Evolutionary conservation across 768 basidiomycete genomes (phyloP).

Genomic region (Kondoa subrosea): DNA sequence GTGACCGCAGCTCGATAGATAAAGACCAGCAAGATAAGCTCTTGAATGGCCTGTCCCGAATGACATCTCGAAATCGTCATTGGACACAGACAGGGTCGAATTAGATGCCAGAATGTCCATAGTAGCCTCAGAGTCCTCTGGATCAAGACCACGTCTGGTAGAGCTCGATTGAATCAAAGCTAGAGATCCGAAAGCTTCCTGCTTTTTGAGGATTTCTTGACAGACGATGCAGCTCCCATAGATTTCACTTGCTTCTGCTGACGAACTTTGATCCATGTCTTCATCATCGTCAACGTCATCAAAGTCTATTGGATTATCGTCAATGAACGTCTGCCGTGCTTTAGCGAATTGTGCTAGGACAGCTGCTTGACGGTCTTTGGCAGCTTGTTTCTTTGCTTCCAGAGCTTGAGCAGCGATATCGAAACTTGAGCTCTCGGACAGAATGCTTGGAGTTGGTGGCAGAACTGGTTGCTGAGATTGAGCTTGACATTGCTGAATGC

Average conservation of each 20-base stretch:
- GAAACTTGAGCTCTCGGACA: not conserved
- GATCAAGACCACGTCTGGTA: slow-evolving; percentile 52
- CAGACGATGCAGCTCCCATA: slow-evolving; percentile 90
- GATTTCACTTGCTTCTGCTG: slow-evolving; percentile 34
- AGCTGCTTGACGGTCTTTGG: slow-evolving; percentile 74
- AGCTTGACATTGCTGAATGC: not conserved
- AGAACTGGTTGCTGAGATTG: not conserved
- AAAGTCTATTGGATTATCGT: slow-evolving; percentile 43
- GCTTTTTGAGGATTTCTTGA: slow-evolving; percentile 69
- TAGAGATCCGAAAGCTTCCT: slow-evolving; percentile 64
- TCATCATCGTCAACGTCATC: slow-evolving; percentile 49
- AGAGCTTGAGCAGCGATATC: slow-evolving; percentile 32
- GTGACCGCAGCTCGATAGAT: slow-evolving; percentile 79
- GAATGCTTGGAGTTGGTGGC: not conserved
- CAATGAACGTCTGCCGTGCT: slow-evolving; percentile 70
- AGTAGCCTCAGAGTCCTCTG: slow-evolving; percentile 38
- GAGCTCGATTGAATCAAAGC: slow-evolving; percentile 77
- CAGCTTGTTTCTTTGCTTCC: slow-evolving; percentile 62
- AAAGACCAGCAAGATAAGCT: slow-evolving; percentile 39
- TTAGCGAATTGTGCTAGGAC: slow-evolving; percentile 93
- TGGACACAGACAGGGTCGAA: slow-evolving; percentile 4
- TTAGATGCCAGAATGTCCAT: slow-evolving; percentile 47
- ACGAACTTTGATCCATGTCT: slow-evolving; percentile 28
- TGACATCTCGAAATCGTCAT: slow-evolving; percentile 22
- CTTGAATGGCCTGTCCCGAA: slow-evolving; percentile 13